Conservation (phyloP, 352 stramenopile genomes). For the Pilasporangium apinafurcum region DNA sequence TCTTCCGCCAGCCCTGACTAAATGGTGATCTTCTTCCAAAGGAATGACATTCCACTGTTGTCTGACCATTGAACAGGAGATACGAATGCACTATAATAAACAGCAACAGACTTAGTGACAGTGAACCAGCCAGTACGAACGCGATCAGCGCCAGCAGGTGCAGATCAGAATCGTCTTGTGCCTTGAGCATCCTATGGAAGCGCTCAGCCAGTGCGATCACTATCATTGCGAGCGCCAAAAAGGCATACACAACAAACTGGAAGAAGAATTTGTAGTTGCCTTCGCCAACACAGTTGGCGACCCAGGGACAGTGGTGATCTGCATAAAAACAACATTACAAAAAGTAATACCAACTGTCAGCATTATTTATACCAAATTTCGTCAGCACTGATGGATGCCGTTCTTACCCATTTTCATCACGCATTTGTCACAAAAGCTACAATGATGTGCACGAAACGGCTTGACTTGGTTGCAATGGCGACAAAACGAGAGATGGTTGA, state of each 20-base stretch:
- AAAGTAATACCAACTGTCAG: background rate
- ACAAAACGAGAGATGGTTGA: slow-evolving; percentile 25
- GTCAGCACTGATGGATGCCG: too few relatives aligned
- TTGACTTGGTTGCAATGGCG: slow-evolving; percentile 65
- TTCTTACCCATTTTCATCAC: slow-evolving; percentile 80
- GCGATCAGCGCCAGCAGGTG: slow-evolving; percentile 50
- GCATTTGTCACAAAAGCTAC: slow-evolving; percentile 81
- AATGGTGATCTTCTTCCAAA: slow-evolving; percentile 63
- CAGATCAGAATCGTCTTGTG: slow-evolving; percentile 15
- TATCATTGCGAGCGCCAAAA: slow-evolving; percentile 56
- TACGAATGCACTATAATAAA: slow-evolving; percentile 74
- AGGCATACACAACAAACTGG: slow-evolving; percentile 77
- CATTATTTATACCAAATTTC: too few relatives aligned
- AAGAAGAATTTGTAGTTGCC: slow-evolving; percentile 88
- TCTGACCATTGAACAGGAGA: slow-evolving; percentile 56
- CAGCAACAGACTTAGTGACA: slow-evolving; percentile 61
- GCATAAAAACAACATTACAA: background rate
- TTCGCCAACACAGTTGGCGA: slow-evolving; percentile 79
- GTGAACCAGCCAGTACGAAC: slow-evolving; percentile 61
- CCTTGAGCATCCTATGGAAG: slow-evolving; percentile 26
- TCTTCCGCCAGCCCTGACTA: slow-evolving; percentile 57
- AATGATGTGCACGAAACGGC: slow-evolving; percentile 79
- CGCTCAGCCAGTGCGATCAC: slow-evolving; percentile 41
- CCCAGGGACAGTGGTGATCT: slow-evolving; percentile 99
- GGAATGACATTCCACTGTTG: slow-evolving; percentile 76